Percentiles rank a stretch among this genome's conserved stretches.
These are phyloP conservation scores for Pinus tabuliformis DNA, from an alignment of 75 land plant species.

Conservation along the genomic window DNA sequence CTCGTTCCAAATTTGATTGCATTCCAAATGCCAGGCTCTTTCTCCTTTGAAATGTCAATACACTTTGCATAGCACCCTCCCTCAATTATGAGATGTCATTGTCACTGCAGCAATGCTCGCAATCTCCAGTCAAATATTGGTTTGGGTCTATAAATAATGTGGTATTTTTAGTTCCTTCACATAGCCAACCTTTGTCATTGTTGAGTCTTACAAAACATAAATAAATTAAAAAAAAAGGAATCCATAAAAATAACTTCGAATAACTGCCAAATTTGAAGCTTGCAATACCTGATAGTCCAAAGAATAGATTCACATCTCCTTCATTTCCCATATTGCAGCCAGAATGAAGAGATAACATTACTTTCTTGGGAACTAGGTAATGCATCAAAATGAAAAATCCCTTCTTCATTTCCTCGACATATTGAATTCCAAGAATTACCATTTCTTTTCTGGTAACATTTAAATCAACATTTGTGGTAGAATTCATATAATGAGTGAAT, in stretches of 20 bases:
- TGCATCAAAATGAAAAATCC: constrained; percentile 55
- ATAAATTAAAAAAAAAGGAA: not conserved
- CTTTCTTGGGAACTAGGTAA: constrained; percentile 51
- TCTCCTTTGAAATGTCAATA: constrained; percentile 37
- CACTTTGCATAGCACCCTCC: constrained; percentile 53
- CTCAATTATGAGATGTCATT: constrained; percentile 51
- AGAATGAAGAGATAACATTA: constrained; percentile 43
- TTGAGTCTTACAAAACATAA: not conserved
- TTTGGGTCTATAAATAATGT: constrained; percentile 45
- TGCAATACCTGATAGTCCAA: constrained; percentile 48
- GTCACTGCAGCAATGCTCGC: constrained; percentile 52
- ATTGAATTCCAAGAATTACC: constrained; percentile 48
- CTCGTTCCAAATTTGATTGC: constrained; percentile 51
- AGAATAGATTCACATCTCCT: constrained; percentile 52
- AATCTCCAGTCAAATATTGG: constrained; percentile 47
- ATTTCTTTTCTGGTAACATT: constrained; percentile 44
- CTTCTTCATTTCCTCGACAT: constrained; percentile 63
- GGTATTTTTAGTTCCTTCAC: constrained; percentile 45
- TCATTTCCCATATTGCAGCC: constrained; percentile 56
- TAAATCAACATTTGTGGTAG: constrained; percentile 47
- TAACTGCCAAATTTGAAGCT: not conserved
- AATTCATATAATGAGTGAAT: constrained; percentile 49
- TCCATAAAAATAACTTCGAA: not conserved
- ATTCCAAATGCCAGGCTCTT: constrained; percentile 49
- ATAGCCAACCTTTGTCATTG: not conserved